Base-by-base conservation (phyloP, 2,329 filamentous ascomycete genomes). In the Fusarium falciforme region DNA sequence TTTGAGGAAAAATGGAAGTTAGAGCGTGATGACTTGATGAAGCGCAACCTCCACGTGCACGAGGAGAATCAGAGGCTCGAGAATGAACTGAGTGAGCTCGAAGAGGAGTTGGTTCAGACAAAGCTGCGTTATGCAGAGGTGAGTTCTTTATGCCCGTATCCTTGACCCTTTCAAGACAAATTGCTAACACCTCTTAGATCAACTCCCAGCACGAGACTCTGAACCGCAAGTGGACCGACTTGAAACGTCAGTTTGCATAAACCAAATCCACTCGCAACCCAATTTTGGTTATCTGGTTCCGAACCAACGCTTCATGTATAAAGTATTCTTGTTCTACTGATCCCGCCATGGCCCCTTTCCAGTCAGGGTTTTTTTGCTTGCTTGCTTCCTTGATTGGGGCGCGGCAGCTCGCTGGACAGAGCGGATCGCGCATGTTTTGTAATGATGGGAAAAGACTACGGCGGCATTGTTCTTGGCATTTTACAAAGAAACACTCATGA, bases 61-160 rank as follows among this genome's bases (percentile, higher is more conserved):
- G 95, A 97, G 77, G 94, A 98, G 85, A 99, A 98, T 79, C 89
- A 93, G 69, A 90, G 88, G 67, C 85, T 99, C 76, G 95, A 98
- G 83, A 96, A 97, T 80, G 94, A 96, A 79, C 89, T 98, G 89
- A 89, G 90, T 6, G 95, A 98, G 77, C 93, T 98, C 86, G 96
- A 98, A 86, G 93, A 95, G 83, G 92, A 95, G 82, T 86, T 99
- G 75, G 96, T 99, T 72, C 91, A 93, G 80, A 96, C 95, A 2
- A 99, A 99, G 89, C 93, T 99, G 93, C 90, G 91, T 79, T 95
- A 95, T 85, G 96, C 96, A 64, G 94, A 98, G 92, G 96, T 98
- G 88, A 87, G 92, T 86, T 61, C n/a, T 52, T 17, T 47, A 55
- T n/a, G 35, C 6, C 11, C 11, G 20, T 20, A 29, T 31, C 31